These are phyloP conservation scores for Aspergillus ellipticus DNA, from an alignment of 495 filamentous ascomycete genomes.

Conservation along the genomic window DNA sequence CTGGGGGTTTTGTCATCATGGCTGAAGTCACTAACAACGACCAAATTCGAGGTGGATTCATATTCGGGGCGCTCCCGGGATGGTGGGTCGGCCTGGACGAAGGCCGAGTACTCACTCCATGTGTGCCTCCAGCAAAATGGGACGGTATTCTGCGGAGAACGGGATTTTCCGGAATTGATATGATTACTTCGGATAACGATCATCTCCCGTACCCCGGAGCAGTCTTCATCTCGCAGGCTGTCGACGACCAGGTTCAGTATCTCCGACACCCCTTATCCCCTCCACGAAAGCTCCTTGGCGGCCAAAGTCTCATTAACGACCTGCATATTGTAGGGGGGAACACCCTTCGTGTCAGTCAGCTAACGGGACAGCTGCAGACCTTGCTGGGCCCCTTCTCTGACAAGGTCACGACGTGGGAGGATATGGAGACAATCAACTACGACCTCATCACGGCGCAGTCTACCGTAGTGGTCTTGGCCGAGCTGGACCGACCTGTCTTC, in stretches of 20 bases:
- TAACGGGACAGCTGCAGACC: too few relatives aligned
- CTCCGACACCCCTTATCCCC: slow-evolving; percentile 17
- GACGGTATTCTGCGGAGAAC: slow-evolving; percentile 26
- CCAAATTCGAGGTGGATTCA: not conserved
- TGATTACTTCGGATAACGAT: slow-evolving; percentile 5
- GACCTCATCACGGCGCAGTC: slow-evolving; percentile 2
- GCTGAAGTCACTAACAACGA: not conserved
- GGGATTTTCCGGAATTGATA: slow-evolving; percentile 48
- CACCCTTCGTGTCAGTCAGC: too few relatives aligned
- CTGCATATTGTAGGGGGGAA: too few relatives aligned
- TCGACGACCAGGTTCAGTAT: slow-evolving; percentile 29
- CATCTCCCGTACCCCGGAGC: slow-evolving; percentile 18
- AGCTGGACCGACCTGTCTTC: slow-evolving; percentile 43
- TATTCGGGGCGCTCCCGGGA: not conserved
- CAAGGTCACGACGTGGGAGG: too few relatives aligned
- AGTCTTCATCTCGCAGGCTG: slow-evolving; percentile 39
- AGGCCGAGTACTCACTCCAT: slow-evolving; percentile 39
- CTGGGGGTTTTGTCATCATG: not conserved
- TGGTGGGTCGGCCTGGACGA: slow-evolving; percentile 13
- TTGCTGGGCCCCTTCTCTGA: too few relatives aligned
- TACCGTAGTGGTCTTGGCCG: slow-evolving; percentile 34
- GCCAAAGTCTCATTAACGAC: too few relatives aligned
- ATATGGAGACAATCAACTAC: too few relatives aligned
- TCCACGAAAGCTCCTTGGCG: too few relatives aligned
- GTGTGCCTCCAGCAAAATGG: slow-evolving; percentile 32